Base-by-base conservation (phyloP, 495 filamentous ascomycete species). In the Hypoxylon lenormandii region DNA sequence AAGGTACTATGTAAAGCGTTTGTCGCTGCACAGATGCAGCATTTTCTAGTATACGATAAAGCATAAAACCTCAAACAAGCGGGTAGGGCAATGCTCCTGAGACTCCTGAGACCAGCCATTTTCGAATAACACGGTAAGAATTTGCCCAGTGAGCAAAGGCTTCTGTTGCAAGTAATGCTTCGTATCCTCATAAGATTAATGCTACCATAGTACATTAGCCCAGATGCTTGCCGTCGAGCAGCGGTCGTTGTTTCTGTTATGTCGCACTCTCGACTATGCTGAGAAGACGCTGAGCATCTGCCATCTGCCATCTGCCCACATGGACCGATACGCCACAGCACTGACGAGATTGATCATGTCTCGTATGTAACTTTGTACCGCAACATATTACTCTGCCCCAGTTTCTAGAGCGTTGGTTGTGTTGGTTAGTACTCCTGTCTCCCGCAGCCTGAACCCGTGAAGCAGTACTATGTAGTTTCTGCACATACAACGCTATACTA, bases 121-220 rank as follows among this genome's bases (percentile, higher is more conserved):
- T 56, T 60, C 18, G 33, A 10, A 49, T 18, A n/a, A n/a, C n/a
- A n/a, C n/a, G n/a, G n/a, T 38, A 58, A 52, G 67, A 69, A 62
- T 60, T 63, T 53, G 52, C 54, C 65, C 62, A 67, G 73, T 43
- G 64, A 69, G 53, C 59, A 33, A 33, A 33, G 10, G 10, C 59
- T 64, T 64, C 60, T 70, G 72, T 68, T 63, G 69, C 72, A 70
- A 69, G 67, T 46, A 47, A 23, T 70, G 72, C 72, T 57, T 65
- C 64, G 72, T 66, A 53, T 8, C 61, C 50, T 58, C 57, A 38
- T 72, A 52, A 50, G 59, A 64, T 75, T 49, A 72, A 72, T 74
- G 72, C 72, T 71, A 66, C 62, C 53, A 61, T 70, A 33, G 59
- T 36, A n/a, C n/a, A n/a, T n/a, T n/a, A n/a, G n/a, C n/a, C n/a